These are phyloP conservation scores for Mycena maculata DNA, from an alignment of 768 basidiomycete genomes.

Conservation along the genomic window DNA sequence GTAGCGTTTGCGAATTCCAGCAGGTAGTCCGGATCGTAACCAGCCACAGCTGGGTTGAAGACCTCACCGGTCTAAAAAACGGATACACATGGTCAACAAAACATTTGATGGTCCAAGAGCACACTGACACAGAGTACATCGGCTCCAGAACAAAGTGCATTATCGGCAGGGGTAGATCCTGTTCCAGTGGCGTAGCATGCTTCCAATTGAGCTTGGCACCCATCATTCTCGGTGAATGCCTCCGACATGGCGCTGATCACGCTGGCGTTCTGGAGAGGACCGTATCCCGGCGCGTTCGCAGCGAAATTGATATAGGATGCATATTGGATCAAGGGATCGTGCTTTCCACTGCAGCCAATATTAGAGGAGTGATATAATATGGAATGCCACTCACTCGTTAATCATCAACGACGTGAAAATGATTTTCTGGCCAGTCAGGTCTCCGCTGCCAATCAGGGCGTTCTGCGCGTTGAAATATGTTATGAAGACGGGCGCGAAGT, in stretches of 20 bases:
- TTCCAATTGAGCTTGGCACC: constrained; percentile 52
- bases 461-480: constrained; percentile 60
- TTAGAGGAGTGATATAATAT: not conserved
- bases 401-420: constrained; percentile 57
- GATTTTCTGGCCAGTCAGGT: constrained; percentile 49
- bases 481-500: constrained; percentile 58
- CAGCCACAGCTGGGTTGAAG: constrained; percentile 7
- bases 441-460: constrained; percentile 47
- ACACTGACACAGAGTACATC: constrained; percentile 54
- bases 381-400: constrained; percentile 47
- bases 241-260: constrained; percentile 49
- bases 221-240: constrained; percentile 45
- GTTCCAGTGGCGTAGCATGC: constrained; percentile 55
- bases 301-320: constrained; percentile 55
- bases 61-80: not conserved
- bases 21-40: constrained; percentile 11
- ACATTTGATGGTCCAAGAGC: not conserved
- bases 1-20: constrained; percentile 46
- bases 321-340: constrained; percentile 58
- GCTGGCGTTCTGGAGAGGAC: constrained; percentile 51
- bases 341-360: constrained; percentile 51
- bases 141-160: constrained; percentile 50
- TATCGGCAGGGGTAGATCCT: constrained; percentile 39
- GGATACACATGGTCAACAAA: not conserved
- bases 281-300: constrained; percentile 58